Percentiles rank a stretch among this genome's conserved stretches.
Evolutionary conservation across 305 asterid species (phyloP).

Genomic region (Petunia hybrid): DNA sequence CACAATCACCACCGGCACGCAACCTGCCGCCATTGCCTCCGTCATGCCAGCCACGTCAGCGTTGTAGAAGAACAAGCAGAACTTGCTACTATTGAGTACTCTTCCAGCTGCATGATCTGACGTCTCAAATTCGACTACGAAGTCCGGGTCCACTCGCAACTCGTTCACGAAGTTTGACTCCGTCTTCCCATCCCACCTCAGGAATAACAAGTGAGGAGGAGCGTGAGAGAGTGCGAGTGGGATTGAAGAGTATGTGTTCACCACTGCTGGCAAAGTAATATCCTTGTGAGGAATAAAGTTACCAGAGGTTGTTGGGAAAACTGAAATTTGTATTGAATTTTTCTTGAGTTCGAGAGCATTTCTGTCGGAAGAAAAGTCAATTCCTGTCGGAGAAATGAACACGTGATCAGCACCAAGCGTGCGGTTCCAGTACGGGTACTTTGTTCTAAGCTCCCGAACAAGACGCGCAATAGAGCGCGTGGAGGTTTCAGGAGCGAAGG

Average conservation of each 20-base stretch:
- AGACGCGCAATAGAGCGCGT: conserved; percentile 72
- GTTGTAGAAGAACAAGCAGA: conserved; percentile 62
- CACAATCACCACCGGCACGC: conserved; percentile 89
- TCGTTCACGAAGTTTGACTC: conserved; percentile 57
- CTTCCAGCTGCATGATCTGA: conserved; percentile 34
- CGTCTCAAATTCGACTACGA: conserved; percentile 50
- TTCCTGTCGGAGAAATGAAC: conserved; percentile 66
- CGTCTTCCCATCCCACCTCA: conserved; percentile 58
- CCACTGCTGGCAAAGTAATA: conserved; percentile 65
- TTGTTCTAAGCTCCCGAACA: conserved; percentile 58
- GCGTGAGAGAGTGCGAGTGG: conserved; percentile 33
- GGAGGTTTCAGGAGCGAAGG: conserved; percentile 67
- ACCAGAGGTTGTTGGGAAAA: conserved; percentile 75
- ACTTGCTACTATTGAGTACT: conserved; percentile 51
- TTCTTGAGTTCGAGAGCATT: conserved; percentile 90
- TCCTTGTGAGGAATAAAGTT: conserved; percentile 85
- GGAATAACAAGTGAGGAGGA: conserved; percentile 33
- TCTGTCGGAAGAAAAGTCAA: conserved; percentile 74
- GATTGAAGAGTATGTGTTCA: background rate
- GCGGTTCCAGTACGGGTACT: conserved; percentile 79
- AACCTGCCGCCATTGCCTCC: conserved; percentile 75
- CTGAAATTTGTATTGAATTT: conserved; percentile 73
- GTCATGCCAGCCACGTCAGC: conserved; percentile 59
- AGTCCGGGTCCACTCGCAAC: conserved; percentile 54
- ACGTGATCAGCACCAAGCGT: conserved; percentile 95